These are phyloP conservation scores for Carex pumila DNA, from an alignment of 176 grass and related monocot genomes.

Conservation along the genomic window DNA sequence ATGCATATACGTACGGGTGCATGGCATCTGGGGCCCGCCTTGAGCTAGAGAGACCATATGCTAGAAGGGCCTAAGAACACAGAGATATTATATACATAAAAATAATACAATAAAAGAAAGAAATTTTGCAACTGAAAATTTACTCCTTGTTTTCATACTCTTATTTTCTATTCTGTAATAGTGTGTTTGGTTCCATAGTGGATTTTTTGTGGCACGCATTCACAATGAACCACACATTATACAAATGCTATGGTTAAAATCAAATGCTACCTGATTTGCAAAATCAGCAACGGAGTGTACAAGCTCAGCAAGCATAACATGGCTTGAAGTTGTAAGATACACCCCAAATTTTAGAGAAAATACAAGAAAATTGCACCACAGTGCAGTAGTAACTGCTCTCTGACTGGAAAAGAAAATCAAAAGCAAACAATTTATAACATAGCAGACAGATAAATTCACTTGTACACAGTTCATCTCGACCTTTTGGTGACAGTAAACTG, in stretches of 20 bases:
- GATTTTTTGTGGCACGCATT: background rate
- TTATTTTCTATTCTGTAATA: background rate
- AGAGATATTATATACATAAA: conserved; percentile 5
- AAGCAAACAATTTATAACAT: conserved; percentile 12
- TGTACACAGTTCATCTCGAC: background rate
- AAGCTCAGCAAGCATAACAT: conserved; percentile 98
- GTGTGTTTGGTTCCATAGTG: background rate
- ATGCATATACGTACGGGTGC: conserved; percentile 61
- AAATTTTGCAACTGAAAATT: background rate
- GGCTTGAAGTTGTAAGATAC: conserved; percentile 94
- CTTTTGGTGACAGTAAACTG: background rate
- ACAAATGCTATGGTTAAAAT: background rate
- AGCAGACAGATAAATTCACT: conserved; percentile 11
- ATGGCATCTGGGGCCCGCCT: conserved; percentile 91
- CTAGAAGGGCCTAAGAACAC: conserved; percentile 74
- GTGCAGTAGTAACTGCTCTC: conserved; percentile 79
- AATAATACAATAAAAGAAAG: background rate
- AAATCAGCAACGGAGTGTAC: conserved; percentile 85
- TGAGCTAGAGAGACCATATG: conserved; percentile 94
- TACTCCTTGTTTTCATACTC: background rate
- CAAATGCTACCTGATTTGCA: conserved; percentile 66
- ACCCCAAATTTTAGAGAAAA: conserved; percentile 94
- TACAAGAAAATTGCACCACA: conserved; percentile 99
- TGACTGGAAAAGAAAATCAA: conserved; percentile 45
- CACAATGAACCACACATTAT: background rate